phyloP scores from a whole-genome alignment of 345 rosid genomes.

The Eucalyptus pumila region DNA sequence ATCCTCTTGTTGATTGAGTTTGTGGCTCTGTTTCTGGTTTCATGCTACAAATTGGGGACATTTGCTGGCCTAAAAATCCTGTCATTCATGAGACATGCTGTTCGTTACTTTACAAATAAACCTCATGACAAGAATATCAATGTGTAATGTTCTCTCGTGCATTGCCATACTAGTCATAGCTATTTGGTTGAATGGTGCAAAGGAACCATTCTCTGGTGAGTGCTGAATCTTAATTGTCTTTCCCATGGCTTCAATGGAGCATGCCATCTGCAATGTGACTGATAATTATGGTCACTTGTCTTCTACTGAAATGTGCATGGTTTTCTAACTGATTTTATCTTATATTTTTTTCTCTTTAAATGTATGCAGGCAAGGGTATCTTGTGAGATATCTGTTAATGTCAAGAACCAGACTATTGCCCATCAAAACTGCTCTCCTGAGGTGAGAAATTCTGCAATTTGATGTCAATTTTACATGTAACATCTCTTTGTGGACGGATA shows the following conservation, averaged over 20 bases:
- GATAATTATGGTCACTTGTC: neutral
- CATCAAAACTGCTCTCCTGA: conserved; percentile 50
- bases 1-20: neutral
- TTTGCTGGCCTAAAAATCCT: neutral
- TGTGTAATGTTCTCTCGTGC: fast-evolving
- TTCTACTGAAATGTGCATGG: neutral
- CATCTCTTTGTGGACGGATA: neutral
- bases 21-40: neutral
- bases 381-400: conserved; percentile 63
- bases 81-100: neutral
- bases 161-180: neutral
- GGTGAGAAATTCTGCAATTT: conserved; percentile 23
- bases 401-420: conserved; percentile 42
- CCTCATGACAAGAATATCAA: fast-evolving
- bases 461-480: neutral
- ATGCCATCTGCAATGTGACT: neutral
- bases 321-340: neutral
- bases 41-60: neutral
- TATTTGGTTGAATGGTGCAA: neutral
- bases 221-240: neutral
- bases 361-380: conserved; percentile 46
- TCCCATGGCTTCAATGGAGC: neutral
- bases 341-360: neutral
- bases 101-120: neutral
- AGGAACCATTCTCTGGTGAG: neutral